Conservation (phyloP, 352 stramenopile genomes). For the Pythium aquatile region DNA sequence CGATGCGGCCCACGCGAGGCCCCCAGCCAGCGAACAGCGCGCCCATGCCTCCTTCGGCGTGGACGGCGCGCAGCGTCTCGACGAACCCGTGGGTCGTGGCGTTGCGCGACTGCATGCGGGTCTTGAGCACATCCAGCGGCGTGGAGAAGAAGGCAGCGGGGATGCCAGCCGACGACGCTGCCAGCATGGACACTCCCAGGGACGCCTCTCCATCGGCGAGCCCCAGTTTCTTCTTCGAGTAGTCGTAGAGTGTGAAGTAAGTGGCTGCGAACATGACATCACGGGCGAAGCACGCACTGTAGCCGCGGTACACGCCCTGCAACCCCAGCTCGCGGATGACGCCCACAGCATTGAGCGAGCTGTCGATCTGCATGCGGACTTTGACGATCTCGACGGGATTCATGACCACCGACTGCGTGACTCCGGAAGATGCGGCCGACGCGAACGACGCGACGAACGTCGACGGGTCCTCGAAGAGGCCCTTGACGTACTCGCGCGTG, state of each 20-base stretch:
- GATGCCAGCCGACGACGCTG: conserved; percentile 65
- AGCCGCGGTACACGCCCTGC: conserved; percentile 68
- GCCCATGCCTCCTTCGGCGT: conserved; percentile 44
- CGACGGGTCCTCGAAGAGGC: conserved; percentile 69
- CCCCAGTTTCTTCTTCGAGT: conserved; percentile 56
- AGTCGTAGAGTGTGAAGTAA: conserved; percentile 83
- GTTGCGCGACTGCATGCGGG: conserved; percentile 71
- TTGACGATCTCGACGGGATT: conserved; percentile 85
- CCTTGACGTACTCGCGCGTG: conserved; percentile 77
- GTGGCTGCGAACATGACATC: conserved; percentile 78
- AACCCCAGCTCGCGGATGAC: conserved; percentile 66
- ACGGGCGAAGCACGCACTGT: conserved; percentile 63
- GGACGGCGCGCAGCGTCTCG: conserved; percentile 53
- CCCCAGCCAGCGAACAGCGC: conserved; percentile 72
- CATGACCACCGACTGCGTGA: conserved; percentile 80
- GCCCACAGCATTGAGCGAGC: conserved; percentile 45
- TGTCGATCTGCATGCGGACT: conserved; percentile 83
- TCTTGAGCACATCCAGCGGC: conserved; percentile 77
- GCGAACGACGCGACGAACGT: conserved; percentile 68
- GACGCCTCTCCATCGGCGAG: conserved; percentile 64
- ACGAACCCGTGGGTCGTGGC: conserved; percentile 43
- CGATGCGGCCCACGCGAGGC: conserved; percentile 69
- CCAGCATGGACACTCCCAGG: conserved; percentile 70
- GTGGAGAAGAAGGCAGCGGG: conserved; percentile 76
- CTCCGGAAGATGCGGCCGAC: conserved; percentile 62